A percentile compares a stretch with the other conserved stretches of the same genome.
These are phyloP conservation scores for Berkeleyomyces rouxiae DNA, from an alignment of 2,329 filamentous ascomycete genomes.

Conservation along the genomic window DNA sequence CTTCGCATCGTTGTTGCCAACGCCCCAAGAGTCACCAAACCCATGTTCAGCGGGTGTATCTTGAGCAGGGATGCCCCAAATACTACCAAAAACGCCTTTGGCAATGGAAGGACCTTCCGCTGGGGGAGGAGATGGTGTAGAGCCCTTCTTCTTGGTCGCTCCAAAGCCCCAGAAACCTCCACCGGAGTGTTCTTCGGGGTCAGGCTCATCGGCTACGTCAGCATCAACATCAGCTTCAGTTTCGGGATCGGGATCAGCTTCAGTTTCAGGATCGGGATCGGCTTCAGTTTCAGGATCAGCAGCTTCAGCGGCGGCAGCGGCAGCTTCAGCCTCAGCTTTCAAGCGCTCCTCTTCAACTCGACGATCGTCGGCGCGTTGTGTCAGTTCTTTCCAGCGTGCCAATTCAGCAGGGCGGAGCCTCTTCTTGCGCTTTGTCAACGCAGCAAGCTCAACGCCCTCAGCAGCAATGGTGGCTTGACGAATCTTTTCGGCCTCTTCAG, in stretches of 20 bases:
- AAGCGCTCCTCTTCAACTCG: conserved; percentile 14
- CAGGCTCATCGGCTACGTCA: conserved; percentile 20
- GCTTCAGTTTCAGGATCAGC: conserved; percentile 20
- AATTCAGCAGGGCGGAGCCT: conserved; percentile 30
- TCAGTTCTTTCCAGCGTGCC: conserved; percentile 26
- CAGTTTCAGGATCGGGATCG: conserved; percentile 15
- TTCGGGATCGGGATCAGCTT: conserved; percentile 23
- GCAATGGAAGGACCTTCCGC: neutral
- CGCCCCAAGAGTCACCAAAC: conserved; percentile 11
- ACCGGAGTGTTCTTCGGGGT: neutral
- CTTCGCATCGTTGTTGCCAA: neutral
- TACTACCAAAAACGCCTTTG: conserved; percentile 2
- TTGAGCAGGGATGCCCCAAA: conserved; percentile 6
- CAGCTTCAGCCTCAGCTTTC: neutral
- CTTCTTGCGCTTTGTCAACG: conserved; percentile 33
- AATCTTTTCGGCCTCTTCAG: neutral
- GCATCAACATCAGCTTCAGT: conserved; percentile 21
- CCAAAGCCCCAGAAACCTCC: conserved; percentile 5
- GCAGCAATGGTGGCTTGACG: neutral
- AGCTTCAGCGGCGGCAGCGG: conserved; percentile 18
- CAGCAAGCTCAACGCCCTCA: conserved; percentile 24
- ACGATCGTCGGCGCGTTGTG: conserved; percentile 21
- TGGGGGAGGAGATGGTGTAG: neutral
- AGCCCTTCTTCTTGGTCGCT: conserved; percentile 2
- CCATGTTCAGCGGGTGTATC: neutral